These are phyloP conservation scores for Saccharomyces eubayanus DNA, from an alignment of 805 yeast species.

Conservation along the genomic window DNA sequence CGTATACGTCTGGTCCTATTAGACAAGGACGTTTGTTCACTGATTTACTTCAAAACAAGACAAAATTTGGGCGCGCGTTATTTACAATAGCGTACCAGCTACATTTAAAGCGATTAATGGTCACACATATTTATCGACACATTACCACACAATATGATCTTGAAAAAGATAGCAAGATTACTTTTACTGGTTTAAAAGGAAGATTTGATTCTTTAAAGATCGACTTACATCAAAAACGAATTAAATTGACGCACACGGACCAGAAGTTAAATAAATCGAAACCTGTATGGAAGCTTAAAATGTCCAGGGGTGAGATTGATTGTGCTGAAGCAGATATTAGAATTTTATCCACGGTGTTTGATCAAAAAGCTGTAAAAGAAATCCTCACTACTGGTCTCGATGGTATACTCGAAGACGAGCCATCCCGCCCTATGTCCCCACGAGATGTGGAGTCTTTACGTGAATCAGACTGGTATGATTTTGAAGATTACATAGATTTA, in stretches of 20 bases:
- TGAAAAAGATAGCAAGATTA: constrained; percentile 32
- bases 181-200: constrained; percentile 58
- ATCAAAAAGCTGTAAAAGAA: constrained; percentile 43
- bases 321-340: constrained; percentile 62
- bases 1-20: constrained; percentile 71
- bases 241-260: constrained; percentile 34
- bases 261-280: constrained; percentile 40
- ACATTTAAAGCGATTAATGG: constrained; percentile 53
- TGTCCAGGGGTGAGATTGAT: constrained; percentile 63
- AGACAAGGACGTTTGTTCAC: constrained; percentile 64
- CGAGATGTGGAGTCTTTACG: constrained; percentile 3
- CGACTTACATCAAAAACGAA: constrained; percentile 53
- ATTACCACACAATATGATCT: constrained; percentile 37
- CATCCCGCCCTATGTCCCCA: not conserved
- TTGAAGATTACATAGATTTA: constrained; percentile 67
- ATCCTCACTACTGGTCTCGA: constrained; percentile 15
- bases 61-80: constrained; percentile 60
- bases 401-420: not conserved
- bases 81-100: constrained; percentile 69
- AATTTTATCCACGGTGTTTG: constrained; percentile 54
- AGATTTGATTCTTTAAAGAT: constrained; percentile 43
- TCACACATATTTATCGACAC: constrained; percentile 64
- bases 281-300: constrained; percentile 44
- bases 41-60: constrained; percentile 36
- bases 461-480: constrained; percentile 54